Evolutionary conservation across 2,329 filamentous ascomycete species (phyloP), one percentile per base, ranked within the genome.

Genomic region (Teratosphaeria epicoccoides): DNA sequence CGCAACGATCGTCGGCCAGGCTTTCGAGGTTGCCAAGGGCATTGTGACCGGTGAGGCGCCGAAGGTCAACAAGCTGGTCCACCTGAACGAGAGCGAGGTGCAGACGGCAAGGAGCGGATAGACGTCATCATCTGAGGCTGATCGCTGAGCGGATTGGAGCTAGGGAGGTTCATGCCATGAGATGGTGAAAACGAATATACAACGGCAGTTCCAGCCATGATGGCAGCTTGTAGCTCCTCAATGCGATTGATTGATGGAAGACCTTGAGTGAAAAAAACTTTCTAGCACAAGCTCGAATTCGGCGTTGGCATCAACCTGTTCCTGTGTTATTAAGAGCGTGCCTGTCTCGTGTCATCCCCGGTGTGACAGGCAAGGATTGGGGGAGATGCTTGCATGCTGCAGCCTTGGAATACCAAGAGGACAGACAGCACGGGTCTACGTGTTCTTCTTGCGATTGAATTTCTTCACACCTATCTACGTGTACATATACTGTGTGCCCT

Each of bases 1-100:
- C 24, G 51, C 54, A 26, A 63, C 58, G 24, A 55, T 53, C 23
- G 61, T 65, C 51, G 73, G 76, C 53, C 83, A 82, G 22, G 77
- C 79, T 2, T 75, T 83, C 9, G 85, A 94, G 66, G 73, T 91
- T 29, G 86, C 85, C 0, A 87, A 89, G 72, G 87, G 87, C 4
- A 75, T 83, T 0, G 71, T 88, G 1, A 88, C 82, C 1, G 88
- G 88, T 6, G 80, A 85, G 65, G 73, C 82, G 1, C 83, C 88
- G 1, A 71, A 74, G 7, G 80, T 90, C 43, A 93, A 90, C 66
- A 87, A 83, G 66, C 67, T 95, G 63, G 78, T 88, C 53, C 84
- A 94, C 68, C 73, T 95, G 49, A 80, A 73, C 22, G 76, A 84
- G 71, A 64, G 71, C 20, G 87, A 91, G 68, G 70, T 88, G 49